Percentiles rank a stretch among this genome's conserved stretches.
Conservation (phyloP, 2,329 filamentous ascomycete species). For the Pyrenochaeta sp. region DNA sequence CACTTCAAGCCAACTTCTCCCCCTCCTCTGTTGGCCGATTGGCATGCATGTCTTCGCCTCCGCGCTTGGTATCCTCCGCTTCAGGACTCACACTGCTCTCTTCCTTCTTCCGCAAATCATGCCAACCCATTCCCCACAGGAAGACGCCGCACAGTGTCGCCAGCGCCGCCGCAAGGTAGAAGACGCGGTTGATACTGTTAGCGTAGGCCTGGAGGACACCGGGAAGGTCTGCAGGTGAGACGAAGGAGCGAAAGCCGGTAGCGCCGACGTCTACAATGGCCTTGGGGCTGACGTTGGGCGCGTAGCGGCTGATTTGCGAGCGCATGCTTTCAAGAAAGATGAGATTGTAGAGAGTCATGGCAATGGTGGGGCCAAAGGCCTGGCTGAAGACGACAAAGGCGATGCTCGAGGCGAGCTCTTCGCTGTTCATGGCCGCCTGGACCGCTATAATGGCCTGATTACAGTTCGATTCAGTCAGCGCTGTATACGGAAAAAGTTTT, state of each 20-base stretch:
- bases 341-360: slow-evolving; percentile 1
- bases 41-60: not conserved
- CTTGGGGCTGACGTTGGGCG: slow-evolving; percentile 39
- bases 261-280: slow-evolving; percentile 56
- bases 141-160: not conserved
- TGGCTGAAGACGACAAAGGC: slow-evolving; percentile 42
- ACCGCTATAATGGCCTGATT: slow-evolving; percentile 1
- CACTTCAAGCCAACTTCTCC: not conserved
- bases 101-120: slow-evolving; percentile 7
- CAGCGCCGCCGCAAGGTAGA: slow-evolving; percentile 50
- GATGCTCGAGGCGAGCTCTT: slow-evolving; percentile 32
- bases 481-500: not conserved
- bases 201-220: slow-evolving; percentile 55
- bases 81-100: not conserved
- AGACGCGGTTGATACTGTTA: slow-evolving; percentile 48
- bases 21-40: not conserved
- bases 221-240: slow-evolving; percentile 39
- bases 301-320: slow-evolving; percentile 34
- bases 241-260: slow-evolving; percentile 47
- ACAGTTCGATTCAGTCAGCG: not conserved
- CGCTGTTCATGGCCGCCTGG: not conserved
- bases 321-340: slow-evolving; percentile 1
- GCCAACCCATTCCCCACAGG: slow-evolving; percentile 8
- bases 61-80: not conserved
- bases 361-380: slow-evolving; percentile 37